Evolutionary conservation across 805 yeast species (phyloP).

Genomic region (Metschnikowia henanensis): DNA sequence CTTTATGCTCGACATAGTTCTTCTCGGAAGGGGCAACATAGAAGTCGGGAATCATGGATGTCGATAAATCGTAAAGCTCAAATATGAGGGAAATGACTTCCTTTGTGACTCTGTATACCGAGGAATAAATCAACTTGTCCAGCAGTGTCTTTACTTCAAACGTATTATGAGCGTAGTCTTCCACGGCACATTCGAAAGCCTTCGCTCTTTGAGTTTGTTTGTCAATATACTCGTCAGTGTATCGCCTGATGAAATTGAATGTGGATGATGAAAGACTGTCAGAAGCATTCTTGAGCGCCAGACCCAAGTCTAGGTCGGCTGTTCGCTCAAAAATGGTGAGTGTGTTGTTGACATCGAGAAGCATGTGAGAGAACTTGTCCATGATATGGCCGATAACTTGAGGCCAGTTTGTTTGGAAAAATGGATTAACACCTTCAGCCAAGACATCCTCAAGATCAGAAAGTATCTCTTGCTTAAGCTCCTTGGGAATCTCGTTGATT

Average conservation of each 20-base stretch:
- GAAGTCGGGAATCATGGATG: conserved; percentile 21
- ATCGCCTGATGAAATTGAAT: conserved; percentile 47
- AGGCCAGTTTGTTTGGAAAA: conserved; percentile 52
- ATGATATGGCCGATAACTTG: conserved; percentile 45
- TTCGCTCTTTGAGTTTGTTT: conserved; percentile 15
- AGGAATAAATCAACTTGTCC: conserved; percentile 51
- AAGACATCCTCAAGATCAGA: conserved; percentile 29
- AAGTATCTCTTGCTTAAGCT: conserved; percentile 34
- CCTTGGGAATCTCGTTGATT: conserved; percentile 35
- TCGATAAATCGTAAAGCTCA: conserved; percentile 33
- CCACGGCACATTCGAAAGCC: conserved; percentile 38
- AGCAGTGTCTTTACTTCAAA: conserved; percentile 35
- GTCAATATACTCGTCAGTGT: conserved; percentile 23
- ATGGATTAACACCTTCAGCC: conserved; percentile 31
- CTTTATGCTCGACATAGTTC: conserved; percentile 3
- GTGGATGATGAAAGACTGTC: conserved; percentile 42
- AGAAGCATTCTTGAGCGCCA: conserved; percentile 16
- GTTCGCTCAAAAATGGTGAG: conserved; percentile 19
- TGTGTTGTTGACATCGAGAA: conserved; percentile 42
- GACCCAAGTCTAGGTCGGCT: neutral
- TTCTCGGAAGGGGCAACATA: conserved; percentile 15
- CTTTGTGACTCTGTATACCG: conserved; percentile 41
- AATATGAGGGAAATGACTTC: conserved; percentile 38
- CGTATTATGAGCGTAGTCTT: conserved; percentile 49
- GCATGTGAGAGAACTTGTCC: conserved; percentile 52